Evolutionary conservation across 306 rosid species (phyloP).

Genomic region (Delonix regia): DNA sequence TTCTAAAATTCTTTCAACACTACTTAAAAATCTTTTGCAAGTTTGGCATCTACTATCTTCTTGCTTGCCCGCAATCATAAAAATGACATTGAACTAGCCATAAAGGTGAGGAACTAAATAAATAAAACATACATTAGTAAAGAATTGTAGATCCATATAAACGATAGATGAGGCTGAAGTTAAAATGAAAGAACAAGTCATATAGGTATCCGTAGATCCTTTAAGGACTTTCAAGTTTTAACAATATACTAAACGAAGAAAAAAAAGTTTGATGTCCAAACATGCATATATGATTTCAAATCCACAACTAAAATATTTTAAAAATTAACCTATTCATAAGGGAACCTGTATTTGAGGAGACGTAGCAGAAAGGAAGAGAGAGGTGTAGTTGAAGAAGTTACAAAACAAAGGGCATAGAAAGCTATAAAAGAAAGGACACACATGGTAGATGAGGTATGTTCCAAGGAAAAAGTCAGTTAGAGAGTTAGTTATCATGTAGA

Average conservation of each 20-base stretch:
- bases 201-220: background rate
- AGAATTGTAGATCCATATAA: background rate
- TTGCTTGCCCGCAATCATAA: slow-evolving; percentile 67
- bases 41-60: slow-evolving; percentile 93
- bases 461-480: background rate
- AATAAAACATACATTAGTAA: background rate
- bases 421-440: no score
- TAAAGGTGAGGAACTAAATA: background rate
- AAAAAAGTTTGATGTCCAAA: slow-evolving; percentile 11
- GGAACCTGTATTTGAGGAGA: slow-evolving; percentile 68
- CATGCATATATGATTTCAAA: slow-evolving; percentile 4
- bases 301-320: slow-evolving; percentile 6
- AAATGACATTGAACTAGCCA: slow-evolving; percentile 6
- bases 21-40: slow-evolving; percentile 91
- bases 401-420: background rate
- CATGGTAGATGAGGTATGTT: background rate
- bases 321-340: slow-evolving; percentile 16
- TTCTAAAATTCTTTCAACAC: slow-evolving; percentile 92
- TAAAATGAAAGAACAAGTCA: background rate
- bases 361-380: background rate
- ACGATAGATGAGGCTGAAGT: background rate
- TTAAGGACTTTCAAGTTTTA: background rate
- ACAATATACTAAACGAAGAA: background rate
- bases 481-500: background rate
- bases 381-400: background rate